These are phyloP conservation scores for Colletotrichum zoysiae DNA, from an alignment of 2,329 filamentous ascomycete genomes.

Conservation along the genomic window DNA sequence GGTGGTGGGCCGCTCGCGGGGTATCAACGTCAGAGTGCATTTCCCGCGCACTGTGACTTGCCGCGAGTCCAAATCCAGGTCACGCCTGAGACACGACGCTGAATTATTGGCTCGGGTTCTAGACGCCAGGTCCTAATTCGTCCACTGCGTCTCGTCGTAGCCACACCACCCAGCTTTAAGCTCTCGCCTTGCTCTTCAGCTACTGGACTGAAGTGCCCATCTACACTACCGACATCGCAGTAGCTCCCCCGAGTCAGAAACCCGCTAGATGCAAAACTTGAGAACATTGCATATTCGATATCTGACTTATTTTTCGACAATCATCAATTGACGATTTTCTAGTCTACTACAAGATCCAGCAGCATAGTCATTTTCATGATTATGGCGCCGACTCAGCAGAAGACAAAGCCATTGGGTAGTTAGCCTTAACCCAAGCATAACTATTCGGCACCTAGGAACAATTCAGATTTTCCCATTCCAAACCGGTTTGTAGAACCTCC, in stretches of 20 bases:
- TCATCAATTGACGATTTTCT: conserved; percentile 15
- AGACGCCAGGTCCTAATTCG: conserved; percentile 11
- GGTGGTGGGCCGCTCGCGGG: conserved; percentile 41
- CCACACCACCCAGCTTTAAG: neutral
- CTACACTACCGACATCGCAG: neutral
- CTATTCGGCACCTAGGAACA: conserved; percentile 36
- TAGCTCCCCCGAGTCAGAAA: neutral
- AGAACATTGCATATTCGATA: conserved; percentile 2
- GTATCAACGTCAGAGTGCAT: conserved; percentile 37
- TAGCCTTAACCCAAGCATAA: conserved; percentile 1
- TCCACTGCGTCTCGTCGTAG: neutral
- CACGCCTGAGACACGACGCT: conserved; percentile 31
- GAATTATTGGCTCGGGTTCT: conserved; percentile 23
- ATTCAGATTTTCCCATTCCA: conserved; percentile 31
- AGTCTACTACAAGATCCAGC: neutral
- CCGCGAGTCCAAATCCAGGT: conserved; percentile 22
- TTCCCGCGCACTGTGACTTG: neutral
- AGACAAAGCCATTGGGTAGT: neutral
- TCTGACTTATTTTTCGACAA: conserved; percentile 11
- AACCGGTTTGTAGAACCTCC: conserved; percentile 12
- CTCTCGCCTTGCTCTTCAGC: conserved; percentile 22
- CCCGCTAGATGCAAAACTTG: conserved; percentile 8
- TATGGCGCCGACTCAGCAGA: neutral
- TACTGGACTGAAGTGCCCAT: neutral
- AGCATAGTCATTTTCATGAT: neutral